phyloP scores from a whole-genome alignment of 331 rosid species.

The Malus hybrid region DNA sequence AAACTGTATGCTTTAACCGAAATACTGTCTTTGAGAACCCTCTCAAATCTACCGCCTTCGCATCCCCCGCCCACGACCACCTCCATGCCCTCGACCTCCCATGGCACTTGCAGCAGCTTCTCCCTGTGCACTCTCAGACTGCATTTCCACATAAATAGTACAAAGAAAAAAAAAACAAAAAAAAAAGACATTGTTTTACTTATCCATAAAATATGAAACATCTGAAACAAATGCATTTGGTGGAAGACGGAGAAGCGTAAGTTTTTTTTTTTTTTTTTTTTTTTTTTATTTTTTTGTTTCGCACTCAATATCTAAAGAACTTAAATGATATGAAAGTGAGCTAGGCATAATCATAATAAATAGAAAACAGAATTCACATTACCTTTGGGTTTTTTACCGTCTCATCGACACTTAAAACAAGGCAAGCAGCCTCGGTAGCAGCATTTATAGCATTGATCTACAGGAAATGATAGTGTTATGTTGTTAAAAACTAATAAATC shows the following conservation, averaged over 20 bases:
- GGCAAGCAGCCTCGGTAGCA: constrained; percentile 98
- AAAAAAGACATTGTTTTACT: too few relatives aligned
- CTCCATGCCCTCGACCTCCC: constrained; percentile 98
- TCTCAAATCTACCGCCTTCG: constrained; percentile 43
- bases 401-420: constrained; percentile 88
- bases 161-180: too few relatives aligned
- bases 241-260: too few relatives aligned
- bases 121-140: constrained; percentile 99
- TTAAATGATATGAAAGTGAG: not conserved
- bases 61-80: constrained; percentile 94
- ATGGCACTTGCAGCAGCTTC: constrained; percentile 98
- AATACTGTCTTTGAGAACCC: not conserved
- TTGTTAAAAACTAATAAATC: not conserved
- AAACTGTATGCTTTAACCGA: too few relatives aligned
- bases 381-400: constrained; percentile 98
- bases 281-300: too few relatives aligned
- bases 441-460: constrained; percentile 98
- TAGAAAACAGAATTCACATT: constrained; percentile 1
- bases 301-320: too few relatives aligned
- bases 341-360: not conserved
- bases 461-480: constrained; percentile 9
- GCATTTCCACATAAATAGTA: constrained; percentile 10
- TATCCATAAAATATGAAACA: too few relatives aligned
- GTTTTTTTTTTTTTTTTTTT: too few relatives aligned
- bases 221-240: too few relatives aligned